Base-by-base conservation (phyloP, 495 filamentous ascomycete genomes). In the Opeltia flavorubescens region DNA sequence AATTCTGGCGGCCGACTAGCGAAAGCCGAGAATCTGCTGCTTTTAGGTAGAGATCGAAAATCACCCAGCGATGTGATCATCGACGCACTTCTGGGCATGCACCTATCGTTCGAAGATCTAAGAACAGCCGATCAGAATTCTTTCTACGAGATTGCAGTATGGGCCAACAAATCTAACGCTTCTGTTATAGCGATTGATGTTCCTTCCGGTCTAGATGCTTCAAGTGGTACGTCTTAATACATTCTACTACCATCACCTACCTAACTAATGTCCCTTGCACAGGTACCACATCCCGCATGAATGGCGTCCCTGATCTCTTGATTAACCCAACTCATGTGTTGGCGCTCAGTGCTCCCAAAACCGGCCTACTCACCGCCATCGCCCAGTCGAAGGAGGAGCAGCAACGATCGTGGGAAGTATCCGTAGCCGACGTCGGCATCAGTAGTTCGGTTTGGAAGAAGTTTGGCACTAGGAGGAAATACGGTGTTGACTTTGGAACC, bases 401-500 rank as follows among this genome's bases (percentile, higher is more conserved):
- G 54, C 53, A n/a, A n/a, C n/a, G n/a, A 1, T 60, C 55, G 24
- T 93, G 87, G 85, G 78, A 78, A 43, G 60, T 95, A 2, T 81
- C 72, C 47, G 73, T 95, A 13, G 87, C 79, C 4, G 91, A 98
- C 64, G 80, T 94, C 51, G 89, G 91, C 2, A 74, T 98, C 7
- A 76, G 77, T 2, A 77, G 81, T 53, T 71, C 80, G 7, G 83
- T 83, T 0, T 94, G 91, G 87, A 82, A 80, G 57, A 88, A 87
- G 57, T 86, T 86, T 30, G 86, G 84, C 4, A 84, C 82, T 2
- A 78, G 80, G 50, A 72, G 83, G 47, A 73, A 84, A 21, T 75
- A 81, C 50, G 86, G 86, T 0, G 77, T 95, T 27, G 85, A 86
- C 54, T 95, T 94, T 67, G 86, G 82, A 23, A 77, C 78, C 35